Evolutionary conservation across 2,329 filamentous ascomycete genomes (phyloP).

Genomic region (Emmonsiellopsis sp.): DNA sequence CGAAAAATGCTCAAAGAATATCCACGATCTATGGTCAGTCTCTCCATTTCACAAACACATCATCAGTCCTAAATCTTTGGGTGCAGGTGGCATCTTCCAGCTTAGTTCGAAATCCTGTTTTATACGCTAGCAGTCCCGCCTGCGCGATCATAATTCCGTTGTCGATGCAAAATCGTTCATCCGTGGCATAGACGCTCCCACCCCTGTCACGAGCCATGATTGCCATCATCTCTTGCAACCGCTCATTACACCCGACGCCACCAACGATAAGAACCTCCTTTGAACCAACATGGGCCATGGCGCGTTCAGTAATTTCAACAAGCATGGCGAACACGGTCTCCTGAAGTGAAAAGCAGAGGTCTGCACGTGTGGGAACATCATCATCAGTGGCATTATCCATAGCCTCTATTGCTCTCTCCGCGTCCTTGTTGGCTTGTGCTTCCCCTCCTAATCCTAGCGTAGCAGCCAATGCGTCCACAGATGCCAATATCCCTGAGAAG

Average conservation of each 20-base stretch:
- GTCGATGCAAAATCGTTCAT: constrained; percentile 97
- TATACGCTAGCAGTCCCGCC: constrained; percentile 76
- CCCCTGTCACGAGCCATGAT: constrained; percentile 83
- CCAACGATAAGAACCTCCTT: constrained; percentile 92
- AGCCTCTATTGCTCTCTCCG: neutral
- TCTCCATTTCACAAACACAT: constrained; percentile 72
- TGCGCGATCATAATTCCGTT: constrained; percentile 99
- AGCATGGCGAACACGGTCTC: constrained; percentile 96
- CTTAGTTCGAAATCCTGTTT: constrained; percentile 67
- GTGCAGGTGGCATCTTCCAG: constrained; percentile 78
- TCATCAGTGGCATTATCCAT: constrained; percentile 14
- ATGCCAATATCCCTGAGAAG: constrained; percentile 83
- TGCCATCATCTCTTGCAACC: constrained; percentile 97
- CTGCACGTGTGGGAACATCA: constrained; percentile 56
- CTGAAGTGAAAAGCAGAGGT: constrained; percentile 89
- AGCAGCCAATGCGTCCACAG: constrained; percentile 69
- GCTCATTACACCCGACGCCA: constrained; percentile 89
- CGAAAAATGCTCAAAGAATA: neutral
- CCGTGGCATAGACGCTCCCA: constrained; percentile 86
- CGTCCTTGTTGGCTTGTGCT: constrained; percentile 44
- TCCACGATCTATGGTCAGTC: constrained; percentile 34
- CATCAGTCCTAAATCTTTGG: constrained; percentile 73
- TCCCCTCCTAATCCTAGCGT: constrained; percentile 28
- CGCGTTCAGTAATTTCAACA: constrained; percentile 94
- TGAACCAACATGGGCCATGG: constrained; percentile 94